Evolutionary conservation across 1,284 basidiomycete species (phyloP), one percentile per base, ranked within the genome.

Genomic region (Cryptococcus sp.): DNA sequence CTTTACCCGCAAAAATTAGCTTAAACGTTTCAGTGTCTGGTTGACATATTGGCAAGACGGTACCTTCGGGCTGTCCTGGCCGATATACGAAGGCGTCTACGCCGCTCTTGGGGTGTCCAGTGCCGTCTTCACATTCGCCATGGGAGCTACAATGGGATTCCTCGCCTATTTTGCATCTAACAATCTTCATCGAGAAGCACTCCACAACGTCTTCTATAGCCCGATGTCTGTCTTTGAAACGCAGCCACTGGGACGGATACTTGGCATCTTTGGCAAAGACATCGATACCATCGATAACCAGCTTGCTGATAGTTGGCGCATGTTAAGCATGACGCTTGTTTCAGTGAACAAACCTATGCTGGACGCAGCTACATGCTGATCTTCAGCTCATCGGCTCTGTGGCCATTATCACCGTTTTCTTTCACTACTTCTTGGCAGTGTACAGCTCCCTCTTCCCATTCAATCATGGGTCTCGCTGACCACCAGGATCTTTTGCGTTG

Each of bases 1-100:
- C 21, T 10, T 7, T 10, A 7, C n/a, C 18, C 22, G 28, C 28
- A n/a, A n/a, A n/a, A 31, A 32, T 19, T n/a, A 18, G 21, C 32
- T 21, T 25, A 34, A 9, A 4, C 28, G 11, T 14, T n/a, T n/a
- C 45, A 64, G 60, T 13, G 69, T 73, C 50, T 83, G 82, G 53
- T 75, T 87, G 18, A 82, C 85, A 7, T 87, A 83, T 82, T 88
- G 86, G 86, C 80, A 87, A 67, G 77, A 77, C 42, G 79, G 86
- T 50, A 22, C 54, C 24, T 66, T 57, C 46, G 39, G 48, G 43
- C 39, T 49, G 36, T 16, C 58, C 19, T 60, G 50, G 25, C 80
- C 79, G 2, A 82, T 85, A 62, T 88, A 89, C 70, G 85, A 87
- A 70, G 81, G 79, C 10, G 70, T 89, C 21, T 90, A 90, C 63